Conservation (phyloP, 2,329 filamentous ascomycete genomes). For the Thermoascus crustaceus region DNA sequence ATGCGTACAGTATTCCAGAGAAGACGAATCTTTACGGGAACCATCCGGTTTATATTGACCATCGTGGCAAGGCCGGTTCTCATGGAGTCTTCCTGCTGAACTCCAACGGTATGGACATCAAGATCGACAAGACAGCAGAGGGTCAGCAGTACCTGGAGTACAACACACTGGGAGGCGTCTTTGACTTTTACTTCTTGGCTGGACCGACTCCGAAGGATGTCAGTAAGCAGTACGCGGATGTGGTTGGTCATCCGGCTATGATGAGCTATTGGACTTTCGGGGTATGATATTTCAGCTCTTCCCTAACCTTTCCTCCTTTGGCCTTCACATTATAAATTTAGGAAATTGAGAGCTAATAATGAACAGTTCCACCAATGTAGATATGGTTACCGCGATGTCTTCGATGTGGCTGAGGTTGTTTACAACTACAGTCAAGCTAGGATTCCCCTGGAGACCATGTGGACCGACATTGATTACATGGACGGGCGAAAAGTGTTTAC, state of each 20-base stretch:
- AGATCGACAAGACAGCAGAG: constrained; percentile 55
- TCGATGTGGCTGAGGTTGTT: constrained; percentile 26
- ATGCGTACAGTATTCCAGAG: constrained; percentile 54
- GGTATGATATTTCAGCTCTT: constrained; percentile 21
- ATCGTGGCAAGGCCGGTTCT: constrained; percentile 49
- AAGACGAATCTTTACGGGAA: constrained; percentile 63
- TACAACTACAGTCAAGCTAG: constrained; percentile 23
- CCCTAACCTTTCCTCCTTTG: not conserved
- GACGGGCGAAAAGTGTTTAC: constrained; percentile 20
- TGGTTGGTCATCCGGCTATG: constrained; percentile 52
- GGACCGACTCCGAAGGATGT: constrained; percentile 53
- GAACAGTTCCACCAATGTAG: constrained; percentile 50
- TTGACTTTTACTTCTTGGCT: constrained; percentile 63
- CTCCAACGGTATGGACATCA: constrained; percentile 69
- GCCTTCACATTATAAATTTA: not conserved
- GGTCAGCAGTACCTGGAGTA: constrained; percentile 67
- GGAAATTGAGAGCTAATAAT: not conserved
- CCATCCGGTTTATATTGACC: constrained; percentile 69
- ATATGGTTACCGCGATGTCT: constrained; percentile 48
- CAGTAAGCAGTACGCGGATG: constrained; percentile 50
- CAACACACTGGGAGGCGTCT: constrained; percentile 65
- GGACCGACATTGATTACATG: constrained; percentile 29
- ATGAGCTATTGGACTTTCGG: constrained; percentile 59
- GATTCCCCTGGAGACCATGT: constrained; percentile 28
- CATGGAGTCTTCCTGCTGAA: constrained; percentile 64